phyloP scores from a whole-genome alignment of 2,329 filamentous ascomycete species.

The Xylaria digitata region DNA sequence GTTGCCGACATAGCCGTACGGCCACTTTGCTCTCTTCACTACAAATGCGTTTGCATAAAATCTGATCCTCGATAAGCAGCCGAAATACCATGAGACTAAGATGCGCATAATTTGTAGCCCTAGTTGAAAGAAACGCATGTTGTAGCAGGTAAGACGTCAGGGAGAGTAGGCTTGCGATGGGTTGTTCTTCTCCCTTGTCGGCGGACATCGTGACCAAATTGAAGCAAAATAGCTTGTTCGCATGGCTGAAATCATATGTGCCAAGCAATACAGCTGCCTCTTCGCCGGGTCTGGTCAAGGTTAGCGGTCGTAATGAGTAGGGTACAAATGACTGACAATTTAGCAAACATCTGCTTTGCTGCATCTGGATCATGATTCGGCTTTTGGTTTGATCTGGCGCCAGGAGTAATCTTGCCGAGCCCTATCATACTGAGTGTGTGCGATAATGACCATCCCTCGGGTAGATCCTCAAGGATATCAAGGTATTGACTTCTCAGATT shows the following conservation, averaged over 20 bases:
- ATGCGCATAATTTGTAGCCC: slow-evolving; percentile 85
- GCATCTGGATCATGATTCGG: slow-evolving; percentile 78
- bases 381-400: slow-evolving; percentile 69
- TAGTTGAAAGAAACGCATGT: slow-evolving; percentile 85
- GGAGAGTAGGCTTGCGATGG: slow-evolving; percentile 85
- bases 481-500: slow-evolving; percentile 80
- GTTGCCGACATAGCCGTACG: slow-evolving; percentile 88
- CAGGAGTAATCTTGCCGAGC: slow-evolving; percentile 78
- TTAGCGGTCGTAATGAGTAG: slow-evolving; percentile 40
- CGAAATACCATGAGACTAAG: slow-evolving; percentile 87
- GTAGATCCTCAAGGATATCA: slow-evolving; percentile 87
- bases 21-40: slow-evolving; percentile 78
- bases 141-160: slow-evolving; percentile 92
- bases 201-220: slow-evolving; percentile 76
- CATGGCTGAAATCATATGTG: slow-evolving; percentile 91
- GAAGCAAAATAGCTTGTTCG: slow-evolving; percentile 95
- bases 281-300: slow-evolving; percentile 72
- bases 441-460: slow-evolving; percentile 87
- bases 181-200: slow-evolving; percentile 75
- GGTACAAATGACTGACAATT: slow-evolving; percentile 68
- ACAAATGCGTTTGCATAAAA: slow-evolving; percentile 85
- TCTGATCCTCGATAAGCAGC: slow-evolving; percentile 85
- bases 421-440: slow-evolving; percentile 87
- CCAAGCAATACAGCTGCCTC: slow-evolving; percentile 84
- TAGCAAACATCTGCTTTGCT: slow-evolving; percentile 82